These are phyloP conservation scores for Calonectria pauciramosa DNA, from an alignment of 2,329 filamentous ascomycete genomes.

Conservation along the genomic window DNA sequence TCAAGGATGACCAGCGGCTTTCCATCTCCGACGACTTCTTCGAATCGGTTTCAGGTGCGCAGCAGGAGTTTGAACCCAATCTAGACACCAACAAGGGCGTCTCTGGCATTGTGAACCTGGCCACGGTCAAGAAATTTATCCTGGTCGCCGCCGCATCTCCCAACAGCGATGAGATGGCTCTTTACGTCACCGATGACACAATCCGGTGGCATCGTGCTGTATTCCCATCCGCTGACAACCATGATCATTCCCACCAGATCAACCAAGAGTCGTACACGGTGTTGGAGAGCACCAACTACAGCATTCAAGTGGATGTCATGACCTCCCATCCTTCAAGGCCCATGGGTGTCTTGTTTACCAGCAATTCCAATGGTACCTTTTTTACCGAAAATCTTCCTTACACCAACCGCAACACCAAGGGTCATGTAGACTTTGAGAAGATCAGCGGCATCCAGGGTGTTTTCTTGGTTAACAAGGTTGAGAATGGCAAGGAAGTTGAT, in stretches of 20 bases:
- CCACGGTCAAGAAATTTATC: constrained; percentile 87
- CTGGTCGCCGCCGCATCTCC: constrained; percentile 85
- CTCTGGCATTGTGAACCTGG: constrained; percentile 84
- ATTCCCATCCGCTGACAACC: constrained; percentile 83
- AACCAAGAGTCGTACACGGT: constrained; percentile 93
- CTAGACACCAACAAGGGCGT: constrained; percentile 82
- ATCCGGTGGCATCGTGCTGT: constrained; percentile 91
- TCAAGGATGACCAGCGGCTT: constrained; percentile 81
- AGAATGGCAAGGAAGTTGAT: constrained; percentile 85
- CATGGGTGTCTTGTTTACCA: constrained; percentile 93
- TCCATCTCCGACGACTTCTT: constrained; percentile 90
- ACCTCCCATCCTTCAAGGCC: constrained; percentile 73
- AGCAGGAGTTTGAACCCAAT: constrained; percentile 80
- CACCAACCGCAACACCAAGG: constrained; percentile 84
- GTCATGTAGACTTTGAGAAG: constrained; percentile 95
- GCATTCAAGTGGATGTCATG: constrained; percentile 95
- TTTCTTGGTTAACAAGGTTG: constrained; percentile 88
- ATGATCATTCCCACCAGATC: constrained; percentile 76
- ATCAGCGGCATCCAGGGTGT: constrained; percentile 92
- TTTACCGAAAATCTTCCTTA: constrained; percentile 93
- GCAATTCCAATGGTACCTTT: constrained; percentile 97
- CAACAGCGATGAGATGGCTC: constrained; percentile 88
- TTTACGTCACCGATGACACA: constrained; percentile 90
- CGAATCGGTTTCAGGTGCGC: constrained; percentile 59
- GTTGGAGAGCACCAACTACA: constrained; percentile 96